Conservation (phyloP, 805 yeast species). For the Suhomyces vadensis region DNA sequence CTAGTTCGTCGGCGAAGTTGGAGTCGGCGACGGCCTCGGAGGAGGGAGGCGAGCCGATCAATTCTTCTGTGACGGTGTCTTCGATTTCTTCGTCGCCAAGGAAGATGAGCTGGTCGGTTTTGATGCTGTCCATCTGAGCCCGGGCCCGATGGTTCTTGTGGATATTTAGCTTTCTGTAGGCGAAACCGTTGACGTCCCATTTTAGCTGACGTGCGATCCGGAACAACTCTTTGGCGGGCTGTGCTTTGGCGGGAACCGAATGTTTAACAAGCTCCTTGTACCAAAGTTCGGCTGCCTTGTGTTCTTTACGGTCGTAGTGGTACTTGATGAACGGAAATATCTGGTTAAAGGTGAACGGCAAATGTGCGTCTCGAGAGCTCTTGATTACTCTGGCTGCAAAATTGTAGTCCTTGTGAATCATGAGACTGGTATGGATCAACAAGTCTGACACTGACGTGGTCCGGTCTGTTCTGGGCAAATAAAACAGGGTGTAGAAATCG, state of each 20-base stretch:
- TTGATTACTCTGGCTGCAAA: slow-evolving; percentile 35
- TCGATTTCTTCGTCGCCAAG: slow-evolving; percentile 6
- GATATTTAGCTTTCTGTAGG: slow-evolving; percentile 26
- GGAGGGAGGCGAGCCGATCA: slow-evolving; percentile 14
- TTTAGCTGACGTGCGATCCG: slow-evolving; percentile 34
- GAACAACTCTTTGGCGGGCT: slow-evolving; percentile 29
- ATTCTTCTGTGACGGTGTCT: slow-evolving; percentile 22
- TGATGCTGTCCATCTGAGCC: slow-evolving; percentile 19
- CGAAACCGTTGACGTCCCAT: slow-evolving; percentile 39
- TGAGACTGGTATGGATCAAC: slow-evolving; percentile 31
- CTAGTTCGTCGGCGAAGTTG: slow-evolving; percentile 24
- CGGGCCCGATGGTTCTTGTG: slow-evolving; percentile 23
- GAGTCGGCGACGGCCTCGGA: slow-evolving; percentile 11
- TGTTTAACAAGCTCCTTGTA: slow-evolving; percentile 32
- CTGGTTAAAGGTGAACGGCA: slow-evolving; percentile 43
- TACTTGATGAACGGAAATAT: slow-evolving; percentile 39
- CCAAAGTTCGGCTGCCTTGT: slow-evolving; percentile 37
- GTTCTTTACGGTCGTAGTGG: slow-evolving; percentile 34
- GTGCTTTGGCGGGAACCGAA: slow-evolving; percentile 32
- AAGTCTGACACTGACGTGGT: slow-evolving; percentile 30
- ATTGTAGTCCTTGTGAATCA: slow-evolving; percentile 32
- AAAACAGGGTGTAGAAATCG: slow-evolving; percentile 22
- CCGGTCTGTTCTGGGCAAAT: slow-evolving; percentile 15
- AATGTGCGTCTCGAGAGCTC: slow-evolving; percentile 22
- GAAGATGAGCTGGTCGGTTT: slow-evolving; percentile 9